Evolutionary conservation across 768 basidiomycete genomes (phyloP).

Genomic region (Hemileccinum rubropunctum): DNA sequence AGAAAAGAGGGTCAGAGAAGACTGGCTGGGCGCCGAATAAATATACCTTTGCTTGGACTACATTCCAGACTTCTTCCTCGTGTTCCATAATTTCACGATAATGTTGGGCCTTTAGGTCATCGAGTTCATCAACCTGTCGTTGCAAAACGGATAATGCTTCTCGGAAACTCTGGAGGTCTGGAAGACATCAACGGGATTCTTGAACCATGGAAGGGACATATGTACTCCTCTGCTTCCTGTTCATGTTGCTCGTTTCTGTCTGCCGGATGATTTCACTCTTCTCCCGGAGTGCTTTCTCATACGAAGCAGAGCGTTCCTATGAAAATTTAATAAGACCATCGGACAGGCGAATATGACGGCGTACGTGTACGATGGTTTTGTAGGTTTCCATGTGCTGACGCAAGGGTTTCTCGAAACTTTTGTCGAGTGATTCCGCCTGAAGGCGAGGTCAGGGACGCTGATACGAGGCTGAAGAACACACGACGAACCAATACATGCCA

Average conservation of each 20-base stretch:
- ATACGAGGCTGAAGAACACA: slow-evolving; percentile 6
- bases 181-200: slow-evolving; percentile 8
- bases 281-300: slow-evolving; percentile 79
- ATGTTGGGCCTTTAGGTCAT: slow-evolving; percentile 79
- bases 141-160: slow-evolving; percentile 80
- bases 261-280: slow-evolving; percentile 82
- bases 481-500: slow-evolving; percentile 82
- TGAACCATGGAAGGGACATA: slow-evolving; percentile 29
- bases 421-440: slow-evolving; percentile 82
- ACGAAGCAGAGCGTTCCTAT: slow-evolving; percentile 81
- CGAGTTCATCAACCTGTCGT: slow-evolving; percentile 87
- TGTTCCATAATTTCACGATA: slow-evolving; percentile 89
- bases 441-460: slow-evolving; percentile 5
- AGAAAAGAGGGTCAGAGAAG: slow-evolving; percentile 13
- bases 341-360: slow-evolving; percentile 16
- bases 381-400: slow-evolving; percentile 84
- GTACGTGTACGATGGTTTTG: slow-evolving; percentile 65
- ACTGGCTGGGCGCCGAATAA: not conserved
- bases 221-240: slow-evolving; percentile 85
- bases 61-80: slow-evolving; percentile 95
- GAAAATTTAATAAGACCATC: slow-evolving; percentile 6
- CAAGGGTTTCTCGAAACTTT: slow-evolving; percentile 86
- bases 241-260: slow-evolving; percentile 84
- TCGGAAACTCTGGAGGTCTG: slow-evolving; percentile 87
- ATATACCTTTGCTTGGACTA: slow-evolving; percentile 77